Conservation (phyloP, 176 grass and related monocot species). For the Aegilops tauschii region DNA sequence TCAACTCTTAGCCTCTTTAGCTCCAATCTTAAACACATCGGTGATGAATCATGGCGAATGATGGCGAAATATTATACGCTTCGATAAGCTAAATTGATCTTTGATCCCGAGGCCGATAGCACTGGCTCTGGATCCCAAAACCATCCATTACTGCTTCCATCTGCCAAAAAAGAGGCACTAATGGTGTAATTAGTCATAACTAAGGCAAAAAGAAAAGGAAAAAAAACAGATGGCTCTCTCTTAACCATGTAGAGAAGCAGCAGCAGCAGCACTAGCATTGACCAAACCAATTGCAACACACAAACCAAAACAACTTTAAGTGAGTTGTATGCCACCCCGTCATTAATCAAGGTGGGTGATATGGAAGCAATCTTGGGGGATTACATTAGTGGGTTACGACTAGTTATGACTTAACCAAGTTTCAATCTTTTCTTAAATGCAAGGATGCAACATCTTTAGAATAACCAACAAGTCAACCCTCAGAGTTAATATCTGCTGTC, state of each 20-base stretch:
- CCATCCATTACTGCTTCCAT: constrained; percentile 48
- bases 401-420: constrained; percentile 31
- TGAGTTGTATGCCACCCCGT: constrained; percentile 48
- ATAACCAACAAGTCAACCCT: constrained; percentile 61
- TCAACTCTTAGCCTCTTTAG: constrained; percentile 35
- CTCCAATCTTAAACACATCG: constrained; percentile 34
- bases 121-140: constrained; percentile 68
- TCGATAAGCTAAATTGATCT: constrained; percentile 25
- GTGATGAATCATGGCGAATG: constrained; percentile 47
- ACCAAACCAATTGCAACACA: constrained; percentile 54
- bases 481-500: constrained; percentile 58
- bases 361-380: constrained; percentile 48
- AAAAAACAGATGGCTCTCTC: constrained; percentile 14
- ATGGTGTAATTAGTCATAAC: constrained; percentile 40
- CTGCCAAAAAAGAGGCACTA: constrained; percentile 51
- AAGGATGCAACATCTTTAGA: constrained; percentile 36
- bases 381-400: constrained; percentile 33
- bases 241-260: constrained; percentile 29
- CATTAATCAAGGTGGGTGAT: constrained; percentile 49
- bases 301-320: constrained; percentile 62
- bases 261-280: constrained; percentile 37
- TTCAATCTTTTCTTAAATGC: constrained; percentile 25
- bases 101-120: constrained; percentile 52
- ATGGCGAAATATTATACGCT: constrained; percentile 42
- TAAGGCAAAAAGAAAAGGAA: neutral